Evolutionary conservation across 2,329 filamentous ascomycete genomes (phyloP).

Genomic region (Plectosphaerella plurivora): DNA sequence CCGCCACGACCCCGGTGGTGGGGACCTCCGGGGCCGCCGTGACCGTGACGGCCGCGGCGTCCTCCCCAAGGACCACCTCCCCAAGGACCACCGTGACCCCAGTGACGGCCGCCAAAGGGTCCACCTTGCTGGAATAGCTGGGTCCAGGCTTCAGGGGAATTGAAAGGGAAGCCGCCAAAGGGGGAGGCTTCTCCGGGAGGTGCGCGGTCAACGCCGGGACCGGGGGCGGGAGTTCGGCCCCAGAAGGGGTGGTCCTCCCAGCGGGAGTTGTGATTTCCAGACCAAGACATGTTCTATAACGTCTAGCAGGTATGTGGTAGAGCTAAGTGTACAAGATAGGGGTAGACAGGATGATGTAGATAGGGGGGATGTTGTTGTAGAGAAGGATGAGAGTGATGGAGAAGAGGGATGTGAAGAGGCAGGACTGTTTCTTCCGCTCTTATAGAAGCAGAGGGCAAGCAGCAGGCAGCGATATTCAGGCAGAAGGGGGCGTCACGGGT

Average conservation of each 20-base stretch:
- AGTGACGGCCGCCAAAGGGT: constrained; percentile 7
- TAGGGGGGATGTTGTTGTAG: too few species aligned
- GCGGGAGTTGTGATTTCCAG: constrained; percentile 28
- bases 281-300: constrained; percentile 10
- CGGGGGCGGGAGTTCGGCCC: constrained; percentile 1
- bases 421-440: too few species aligned
- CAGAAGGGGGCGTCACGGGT: too few species aligned
- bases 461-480: too few species aligned
- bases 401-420: too few species aligned
- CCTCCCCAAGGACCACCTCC: constrained; percentile 5
- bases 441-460: neutral
- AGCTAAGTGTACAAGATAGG: constrained; percentile 2
- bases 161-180: constrained; percentile 3
- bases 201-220: constrained; percentile 5
- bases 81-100: neutral
- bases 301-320: neutral
- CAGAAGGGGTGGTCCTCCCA: too few species aligned
- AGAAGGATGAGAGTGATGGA: too few species aligned
- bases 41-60: constrained; percentile 1
- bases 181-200: constrained; percentile 4
- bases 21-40: constrained; percentile 6
- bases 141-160: too few species aligned
- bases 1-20: constrained; percentile 7
- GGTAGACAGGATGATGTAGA: too few species aligned
- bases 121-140: neutral